These are phyloP conservation scores for Verbascum thapsus DNA, from an alignment of 257 asterid genomes.

Conservation along the genomic window DNA sequence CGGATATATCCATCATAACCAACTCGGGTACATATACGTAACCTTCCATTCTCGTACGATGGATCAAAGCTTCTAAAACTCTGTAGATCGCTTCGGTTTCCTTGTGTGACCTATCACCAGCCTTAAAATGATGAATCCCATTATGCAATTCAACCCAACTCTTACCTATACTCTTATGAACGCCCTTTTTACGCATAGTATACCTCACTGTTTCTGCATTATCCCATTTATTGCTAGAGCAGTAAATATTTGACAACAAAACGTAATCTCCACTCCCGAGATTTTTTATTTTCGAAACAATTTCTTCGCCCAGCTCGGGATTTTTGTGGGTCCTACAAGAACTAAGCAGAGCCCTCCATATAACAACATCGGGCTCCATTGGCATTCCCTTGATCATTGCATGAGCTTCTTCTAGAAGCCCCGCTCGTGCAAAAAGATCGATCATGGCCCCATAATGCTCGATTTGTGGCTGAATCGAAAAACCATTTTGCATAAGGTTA, in stretches of 20 bases:
- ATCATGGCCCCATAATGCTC: conserved; percentile 89
- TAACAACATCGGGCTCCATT: conserved; percentile 64
- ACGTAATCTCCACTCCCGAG: conserved; percentile 72
- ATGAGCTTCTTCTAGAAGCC: conserved; percentile 63
- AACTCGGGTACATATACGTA: conserved; percentile 44
- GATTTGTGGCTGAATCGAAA: conserved; percentile 60
- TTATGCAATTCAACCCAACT: conserved; percentile 73
- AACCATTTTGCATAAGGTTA: conserved; percentile 53
- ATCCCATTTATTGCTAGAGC: conserved; percentile 63
- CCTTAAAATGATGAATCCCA: conserved; percentile 58
- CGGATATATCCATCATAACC: conserved; percentile 83
- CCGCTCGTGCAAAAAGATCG: conserved; percentile 73
- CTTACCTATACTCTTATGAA: conserved; percentile 63
- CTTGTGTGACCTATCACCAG: conserved; percentile 62
- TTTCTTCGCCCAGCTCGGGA: conserved; percentile 53
- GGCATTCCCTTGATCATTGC: conserved; percentile 63
- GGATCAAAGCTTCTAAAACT: conserved; percentile 54
- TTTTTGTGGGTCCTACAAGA: conserved; percentile 71
- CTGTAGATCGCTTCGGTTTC: conserved; percentile 56
- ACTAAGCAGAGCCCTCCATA: conserved; percentile 77
- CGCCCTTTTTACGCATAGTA: conserved; percentile 54
- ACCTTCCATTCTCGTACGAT: conserved; percentile 60
- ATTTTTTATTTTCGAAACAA: conserved; percentile 48
- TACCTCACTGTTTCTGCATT: conserved; percentile 59
- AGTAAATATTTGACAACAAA: conserved; percentile 66